These are phyloP conservation scores for Aspergillus steynii DNA, from an alignment of 495 filamentous ascomycete genomes.

Conservation along the genomic window DNA sequence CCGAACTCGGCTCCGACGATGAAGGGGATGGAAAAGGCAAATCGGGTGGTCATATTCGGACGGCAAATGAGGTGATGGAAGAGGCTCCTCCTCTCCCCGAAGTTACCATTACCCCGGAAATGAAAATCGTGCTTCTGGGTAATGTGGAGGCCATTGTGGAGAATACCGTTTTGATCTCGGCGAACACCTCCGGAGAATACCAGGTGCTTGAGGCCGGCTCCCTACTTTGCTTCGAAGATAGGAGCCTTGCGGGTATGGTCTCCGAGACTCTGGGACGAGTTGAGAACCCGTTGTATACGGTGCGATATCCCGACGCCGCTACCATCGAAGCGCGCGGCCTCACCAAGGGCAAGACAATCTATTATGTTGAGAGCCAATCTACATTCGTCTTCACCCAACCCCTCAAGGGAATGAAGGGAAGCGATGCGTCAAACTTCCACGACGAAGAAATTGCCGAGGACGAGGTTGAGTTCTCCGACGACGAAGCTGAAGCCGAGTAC, in stretches of 20 bases:
- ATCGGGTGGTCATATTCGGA: constrained; percentile 54
- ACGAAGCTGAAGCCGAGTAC: constrained; percentile 86
- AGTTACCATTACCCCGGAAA: constrained; percentile 69
- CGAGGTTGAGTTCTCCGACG: constrained; percentile 93
- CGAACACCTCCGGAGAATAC: constrained; percentile 73
- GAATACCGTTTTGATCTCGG: constrained; percentile 75
- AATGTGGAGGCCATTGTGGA: constrained; percentile 71
- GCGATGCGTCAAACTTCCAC: constrained; percentile 89
- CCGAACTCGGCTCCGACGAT: constrained; percentile 69
- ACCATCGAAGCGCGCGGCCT: constrained; percentile 70
- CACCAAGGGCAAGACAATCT: constrained; percentile 62
- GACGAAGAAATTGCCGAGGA: constrained; percentile 88
- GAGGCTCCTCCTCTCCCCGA: constrained; percentile 71
- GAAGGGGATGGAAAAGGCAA: constrained; percentile 57
- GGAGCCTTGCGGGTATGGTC: constrained; percentile 74
- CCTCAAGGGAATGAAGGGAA: constrained; percentile 73
- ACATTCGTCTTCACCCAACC: constrained; percentile 81
- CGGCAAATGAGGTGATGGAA: constrained; percentile 72
- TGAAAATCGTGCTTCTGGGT: constrained; percentile 73
- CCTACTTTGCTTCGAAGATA: constrained; percentile 75
- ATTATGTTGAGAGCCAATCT: constrained; percentile 73
- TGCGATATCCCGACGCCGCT: constrained; percentile 63
- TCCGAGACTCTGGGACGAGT: constrained; percentile 81
- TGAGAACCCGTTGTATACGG: constrained; percentile 76
- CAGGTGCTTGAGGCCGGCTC: constrained; percentile 82